Base-by-base conservation (phyloP, 805 yeast genomes). In the Candida yuanshanica region DNA sequence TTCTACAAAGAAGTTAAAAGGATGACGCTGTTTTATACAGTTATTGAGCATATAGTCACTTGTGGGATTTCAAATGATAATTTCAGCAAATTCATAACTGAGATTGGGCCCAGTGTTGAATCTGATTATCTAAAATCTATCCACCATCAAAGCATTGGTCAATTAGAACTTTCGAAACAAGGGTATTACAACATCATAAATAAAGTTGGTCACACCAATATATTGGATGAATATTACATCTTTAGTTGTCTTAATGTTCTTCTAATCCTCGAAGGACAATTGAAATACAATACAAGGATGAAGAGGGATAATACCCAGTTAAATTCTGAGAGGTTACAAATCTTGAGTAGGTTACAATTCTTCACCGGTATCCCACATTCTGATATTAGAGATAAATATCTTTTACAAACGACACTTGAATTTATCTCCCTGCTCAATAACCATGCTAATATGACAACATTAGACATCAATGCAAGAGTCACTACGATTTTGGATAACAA, bases 391-490 rank as follows among this genome's bases (percentile, higher is more conserved):
- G 13, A 36, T 8, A 56, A 44, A 23, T 48, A 46, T 20, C 39
- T 55, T 16, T 13, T 53, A 9, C 37, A 38, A 4, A 21, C 45
- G 6, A 48, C 51, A 2, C 16, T 41, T 4, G 37, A 43, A 12
- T 32, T 52, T 4, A 21, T 54, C 2, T 4, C 25, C 2, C 29
- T 54, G 7, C 17, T 55, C 5, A 47, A 40, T 38, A 54, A 53
- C 25, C 38, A 45, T 26, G 18, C 37, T 7, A 41, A 44, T n/a
- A 9, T 38, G 5, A 47, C 58, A 1, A 47, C 41, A 6, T 27
- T 52, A 7, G 45, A 48, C 13, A 49, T 52, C 14, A 46, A 41
- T n/a, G 27, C 42, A 21, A 23, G 36, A 12, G 27, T 46, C 2
- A 25, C 47, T 7, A 5, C 26, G 12, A 37, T 48, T 2, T 13